Evolutionary conservation across 495 filamentous ascomycete species (phyloP), one percentile per base, ranked within the genome.

Genomic region (Aspergillus indologenus): DNA sequence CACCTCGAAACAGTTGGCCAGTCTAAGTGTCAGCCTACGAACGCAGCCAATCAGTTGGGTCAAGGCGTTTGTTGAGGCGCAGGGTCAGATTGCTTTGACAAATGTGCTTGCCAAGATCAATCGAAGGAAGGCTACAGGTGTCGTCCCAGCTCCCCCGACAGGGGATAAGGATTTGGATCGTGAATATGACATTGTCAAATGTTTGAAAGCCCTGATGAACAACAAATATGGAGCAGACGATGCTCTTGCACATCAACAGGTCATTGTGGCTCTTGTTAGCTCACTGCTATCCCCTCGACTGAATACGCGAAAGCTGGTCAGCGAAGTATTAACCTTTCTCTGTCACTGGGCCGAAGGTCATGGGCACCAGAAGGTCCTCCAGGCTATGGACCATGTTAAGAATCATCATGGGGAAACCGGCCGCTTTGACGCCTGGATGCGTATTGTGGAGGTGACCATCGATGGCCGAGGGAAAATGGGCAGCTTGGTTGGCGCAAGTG

Each of bases 391-490:
- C 61, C 82, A 90, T 66, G 87, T 96, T 74, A 98, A 98, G 71
- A 84, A 81, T 62, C 84, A 91, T 63, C 87, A 96, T 66, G 88
- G 87, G 45, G 94, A 98, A 71, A 97, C 94, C 67, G 94, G 94
- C 31, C 87, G 95, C 17, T 98, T 98, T 66, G 94, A 98, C 76
- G 87, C 95, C 17, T 98, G 94, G 94, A 96, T 98, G 90, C 90
- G 94, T 26, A 91, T 96, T 48, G 93, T 98, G 42, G 94, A 98
- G 73, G 95, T 98, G 54, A 96, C 94, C 11, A 86, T 96, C 52
- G 94, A 98, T 74, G 94, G 94, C 26, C 86, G 94, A 58, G 94
- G 94, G 44, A 98, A 98, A 81, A 96, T 98, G 90, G 94, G 94
- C 56, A 96, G 90, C 75, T 81, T 98, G 60, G 94, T 98, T 23